phyloP scores from a whole-genome alignment of 2,329 filamentous ascomycete species.

The Neopestalotiopsis rosae region DNA sequence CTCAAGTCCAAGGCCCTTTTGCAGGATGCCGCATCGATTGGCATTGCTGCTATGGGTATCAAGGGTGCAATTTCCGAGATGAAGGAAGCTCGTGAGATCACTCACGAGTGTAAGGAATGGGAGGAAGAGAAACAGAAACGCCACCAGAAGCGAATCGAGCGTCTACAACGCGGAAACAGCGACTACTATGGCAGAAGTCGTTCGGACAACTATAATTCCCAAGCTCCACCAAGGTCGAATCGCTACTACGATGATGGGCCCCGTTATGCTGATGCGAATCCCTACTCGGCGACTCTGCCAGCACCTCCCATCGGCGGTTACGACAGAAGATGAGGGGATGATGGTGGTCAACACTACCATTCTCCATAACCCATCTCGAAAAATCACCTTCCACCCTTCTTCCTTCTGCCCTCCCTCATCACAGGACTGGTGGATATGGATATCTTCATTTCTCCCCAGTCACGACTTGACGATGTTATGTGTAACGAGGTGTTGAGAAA shows the following conservation, averaged over 20 bases:
- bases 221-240: constrained; percentile 43
- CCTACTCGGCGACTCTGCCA: constrained; percentile 49
- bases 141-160: constrained; percentile 53
- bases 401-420: no score
- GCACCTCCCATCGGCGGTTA: constrained; percentile 43
- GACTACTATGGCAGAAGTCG: constrained; percentile 42
- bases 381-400: no score
- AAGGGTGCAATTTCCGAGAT: constrained; percentile 61
- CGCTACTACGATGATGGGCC: constrained; percentile 50
- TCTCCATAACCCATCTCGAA: no score
- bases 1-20: constrained; percentile 62
- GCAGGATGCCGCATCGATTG: constrained; percentile 64
- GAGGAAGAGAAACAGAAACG: constrained; percentile 54
- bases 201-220: constrained; percentile 50
- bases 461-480: constrained; percentile 32
- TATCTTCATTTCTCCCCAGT: constrained; percentile 18
- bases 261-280: constrained; percentile 53
- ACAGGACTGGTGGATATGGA: neutral
- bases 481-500: constrained; percentile 21
- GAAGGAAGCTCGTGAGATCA: constrained; percentile 59
- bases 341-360: neutral
- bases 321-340: constrained; percentile 40
- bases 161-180: constrained; percentile 33
- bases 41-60: constrained; percentile 62
- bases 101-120: constrained; percentile 55